Base-by-base conservation (phyloP, 176 grass and related monocot species). In the Eragrostis nindensis region DNA sequence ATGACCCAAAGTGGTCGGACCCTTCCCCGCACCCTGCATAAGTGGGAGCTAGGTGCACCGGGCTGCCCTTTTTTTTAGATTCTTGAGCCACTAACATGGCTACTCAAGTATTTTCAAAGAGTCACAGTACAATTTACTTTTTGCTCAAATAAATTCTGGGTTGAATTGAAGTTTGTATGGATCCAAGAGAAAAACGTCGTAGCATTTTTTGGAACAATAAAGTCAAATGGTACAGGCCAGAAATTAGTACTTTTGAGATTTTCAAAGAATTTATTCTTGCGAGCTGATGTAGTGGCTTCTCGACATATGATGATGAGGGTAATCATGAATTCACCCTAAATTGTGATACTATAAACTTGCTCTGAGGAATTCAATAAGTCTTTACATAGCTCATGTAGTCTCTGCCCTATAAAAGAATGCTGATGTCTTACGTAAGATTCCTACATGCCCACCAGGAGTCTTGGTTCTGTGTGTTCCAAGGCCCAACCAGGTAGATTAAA, bases 291-390 rank as follows among this genome's bases (percentile, higher is more conserved):
- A 5, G 39, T 53, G 50, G 7, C 24, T 12, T 66, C 32, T 65
- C 41, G 30, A 52, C 43, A 26, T 70, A 53, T 72, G 52, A 22
- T 46, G 4, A 70, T 62, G 60, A 6, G 10, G 2, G 12, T 18
- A 8, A 14, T 87, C 72, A 82, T 69, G 66, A 63, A 55, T 18
- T 32, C 46, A 38, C 56, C 46, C 76, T 55, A 77, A 65, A 57
- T 66, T 83, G 56, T 62, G 47, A 87, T 15, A 36, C 6, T 69
- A 45, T 32, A 44, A 47, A 77, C 40, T 76, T 6, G 11, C 26
- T 55, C 14, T 53, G 64, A 56, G 60, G 19, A 39, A 70, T 82
- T 65, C 36, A 7, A 50, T 70, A 53, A 36, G 76, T 46, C 2
- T 0, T 62, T 17, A 46, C 18, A 87, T 70, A 60, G 30, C 53